Base-by-base conservation (phyloP, 352 stramenopile species). In the Globisporangium viniferum region DNA sequence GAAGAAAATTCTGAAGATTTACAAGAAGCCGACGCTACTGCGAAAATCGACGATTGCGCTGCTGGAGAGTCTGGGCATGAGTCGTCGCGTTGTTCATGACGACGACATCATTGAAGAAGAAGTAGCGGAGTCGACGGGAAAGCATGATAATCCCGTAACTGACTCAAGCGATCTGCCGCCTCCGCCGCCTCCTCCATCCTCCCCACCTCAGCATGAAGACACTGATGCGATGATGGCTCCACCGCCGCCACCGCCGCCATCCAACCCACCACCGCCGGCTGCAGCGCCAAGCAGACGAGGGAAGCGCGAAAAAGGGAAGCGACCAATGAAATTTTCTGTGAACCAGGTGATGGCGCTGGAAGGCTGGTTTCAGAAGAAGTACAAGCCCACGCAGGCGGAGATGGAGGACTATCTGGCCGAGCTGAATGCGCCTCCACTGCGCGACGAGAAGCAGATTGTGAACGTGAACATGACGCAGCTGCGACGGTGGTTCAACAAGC, bases 401-500 rank as follows among this genome's bases (percentile, higher is more conserved):
- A 92, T 95, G 87, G 87, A 95, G 67, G 76, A 70, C 9, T 95
- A 93, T 54, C 59, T 95, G 53, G 69, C 73, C 12, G 66, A 86
- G 61, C 67, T 95, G 59, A 95, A 95, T 59, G 76, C 78, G 3
- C 56, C 81, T 0, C 85, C 87, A n/a, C 72, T 95, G 36, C 85
- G 85, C 14, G 87, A 95, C 31, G 78, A 89, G 56, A 91, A 92
- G 73, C 87, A 95, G 57, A 73, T 72, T 1, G 73, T 92, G 62
- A 85, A 95, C 54, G 85, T 95, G 59, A 95, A 84, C 77, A 95
- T 95, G 85, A 95, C 87, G 56, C 87, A 95, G 69, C 63, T 95
- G 35, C 77, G 87, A 41, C 79, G 87, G 24, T 95, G 87, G 87
- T 95, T 95, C 59, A 95, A 95, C 71, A 95, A 95, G 72, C 76